Evolutionary conservation across 73 alveolate species (phyloP), one percentile per base, ranked within the genome.

Genomic region (Uronychia setigera): DNA sequence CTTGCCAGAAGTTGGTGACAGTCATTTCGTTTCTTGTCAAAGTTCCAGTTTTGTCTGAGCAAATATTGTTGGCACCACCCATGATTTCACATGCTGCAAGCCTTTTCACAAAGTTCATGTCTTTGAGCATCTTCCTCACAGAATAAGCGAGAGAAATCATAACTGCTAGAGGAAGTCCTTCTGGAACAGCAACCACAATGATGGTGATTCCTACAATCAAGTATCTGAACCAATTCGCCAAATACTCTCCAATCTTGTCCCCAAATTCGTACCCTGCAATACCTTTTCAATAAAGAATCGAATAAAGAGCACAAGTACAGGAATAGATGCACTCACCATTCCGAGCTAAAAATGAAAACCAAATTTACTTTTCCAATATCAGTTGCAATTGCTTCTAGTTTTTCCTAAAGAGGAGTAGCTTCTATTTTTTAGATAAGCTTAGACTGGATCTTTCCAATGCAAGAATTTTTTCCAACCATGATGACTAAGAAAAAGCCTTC

Each of bases 41-140:
- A 59, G 99, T 97, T 77, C 99, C 99, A 79, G 99, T 97, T 84
- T 97, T 97, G 86, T 97, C 99, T 27, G 98, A 82, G 81, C 99
- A 95, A 81, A 97, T 95, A 58, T 92, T 92, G 81, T 96, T 93
- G 33, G 97, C 99, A 19, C 98, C 98, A 0, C 99, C 99, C 99
- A 97, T 97, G 29, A 97, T 97, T 91, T 96, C 99, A 80, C 97
- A 93, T 25, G 98, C 91, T 27, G 95, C 93, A 35, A 96, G 89
- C 35, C 93, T 93, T 77, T 94, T 96, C 29, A 96, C 99, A 46
- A 96, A 88, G 89, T 96, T 96, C 78, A 92, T 93, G 79, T 93
- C 96, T 81, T 95, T 93, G 88, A 94, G 96, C 98, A 97, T 94
- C 85, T 94, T 94, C 82, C 91, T 94, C 27, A 97, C 98, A 0